phyloP scores from a whole-genome alignment of 1,284 basidiomycete genomes.

The Irpex lacteus region DNA sequence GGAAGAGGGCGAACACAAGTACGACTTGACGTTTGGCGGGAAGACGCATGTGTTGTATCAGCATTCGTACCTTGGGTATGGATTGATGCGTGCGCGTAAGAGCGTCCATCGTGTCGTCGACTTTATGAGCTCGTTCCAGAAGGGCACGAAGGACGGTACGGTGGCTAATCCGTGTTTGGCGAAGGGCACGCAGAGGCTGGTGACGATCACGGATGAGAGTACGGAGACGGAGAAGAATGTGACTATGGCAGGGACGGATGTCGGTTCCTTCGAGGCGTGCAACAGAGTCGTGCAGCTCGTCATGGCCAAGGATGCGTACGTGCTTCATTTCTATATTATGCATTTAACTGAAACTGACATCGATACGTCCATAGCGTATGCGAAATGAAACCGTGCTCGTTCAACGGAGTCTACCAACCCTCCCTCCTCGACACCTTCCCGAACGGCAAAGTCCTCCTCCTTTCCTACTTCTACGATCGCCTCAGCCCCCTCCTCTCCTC shows the following conservation, averaged over 20 bases:
- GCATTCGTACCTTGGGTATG: constrained; percentile 96
- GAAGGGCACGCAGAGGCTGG: constrained; percentile 57
- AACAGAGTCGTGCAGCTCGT: constrained; percentile 85
- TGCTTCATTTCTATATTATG: constrained; percentile 22
- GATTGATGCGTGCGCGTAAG: constrained; percentile 86
- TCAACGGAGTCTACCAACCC: constrained; percentile 97
- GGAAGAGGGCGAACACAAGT: constrained; percentile 92
- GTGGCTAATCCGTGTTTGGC: constrained; percentile 81
- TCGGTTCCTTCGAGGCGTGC: constrained; percentile 87
- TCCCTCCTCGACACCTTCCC: constrained; percentile 90
- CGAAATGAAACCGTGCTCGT: constrained; percentile 89
- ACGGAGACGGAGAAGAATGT: constrained; percentile 53
- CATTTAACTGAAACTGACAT: background rate
- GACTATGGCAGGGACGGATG: constrained; percentile 77
- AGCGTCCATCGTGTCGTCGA: constrained; percentile 89
- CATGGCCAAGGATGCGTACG: constrained; percentile 94
- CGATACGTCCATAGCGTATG: constrained; percentile 59
- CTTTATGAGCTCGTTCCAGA: constrained; percentile 68
- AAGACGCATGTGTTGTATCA: constrained; percentile 80
- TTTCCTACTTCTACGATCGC: constrained; percentile 98
- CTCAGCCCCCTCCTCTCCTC: constrained; percentile 72
- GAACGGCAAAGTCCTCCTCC: constrained; percentile 73
- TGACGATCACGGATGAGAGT: constrained; percentile 69
- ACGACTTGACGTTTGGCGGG: constrained; percentile 79
- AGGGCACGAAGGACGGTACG: constrained; percentile 38